Conservation (phyloP, 2,329 filamentous ascomycete species). For the Pyrenochaeta sp. region DNA sequence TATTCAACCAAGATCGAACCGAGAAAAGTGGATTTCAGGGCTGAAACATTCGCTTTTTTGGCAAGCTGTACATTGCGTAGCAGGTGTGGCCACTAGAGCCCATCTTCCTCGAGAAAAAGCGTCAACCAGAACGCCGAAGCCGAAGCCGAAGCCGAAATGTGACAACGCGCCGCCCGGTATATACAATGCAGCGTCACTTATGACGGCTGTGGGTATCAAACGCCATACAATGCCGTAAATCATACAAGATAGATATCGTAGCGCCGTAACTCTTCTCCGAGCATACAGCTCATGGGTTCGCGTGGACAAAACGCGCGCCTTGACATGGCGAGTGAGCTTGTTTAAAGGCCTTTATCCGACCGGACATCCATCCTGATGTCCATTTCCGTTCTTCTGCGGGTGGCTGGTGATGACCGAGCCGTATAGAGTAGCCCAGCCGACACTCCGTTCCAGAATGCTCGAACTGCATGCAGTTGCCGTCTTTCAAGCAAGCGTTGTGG, state of each 20-base stretch:
- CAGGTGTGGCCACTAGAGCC: not conserved
- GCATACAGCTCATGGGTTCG: constrained; percentile 38
- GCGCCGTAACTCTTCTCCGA: constrained; percentile 19
- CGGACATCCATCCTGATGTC: constrained; percentile 45
- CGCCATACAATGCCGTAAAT: constrained; percentile 41
- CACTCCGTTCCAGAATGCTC: constrained; percentile 42
- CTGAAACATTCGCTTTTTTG: not conserved
- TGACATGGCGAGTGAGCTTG: constrained; percentile 38
- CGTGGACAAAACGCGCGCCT: constrained; percentile 45
- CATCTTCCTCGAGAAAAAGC: not conserved
- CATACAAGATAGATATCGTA: constrained; percentile 27
- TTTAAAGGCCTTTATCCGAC: constrained; percentile 41
- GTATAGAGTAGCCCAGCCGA: constrained; percentile 36
- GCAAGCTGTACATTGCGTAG: not conserved
- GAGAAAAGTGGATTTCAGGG: not conserved
- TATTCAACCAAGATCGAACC: not conserved
- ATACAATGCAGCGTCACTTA: constrained; percentile 15
- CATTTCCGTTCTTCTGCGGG: constrained; percentile 31
- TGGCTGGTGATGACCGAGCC: constrained; percentile 37
- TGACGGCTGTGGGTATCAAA: constrained; percentile 42
- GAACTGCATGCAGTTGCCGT: constrained; percentile 44
- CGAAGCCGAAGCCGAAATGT: constrained; percentile 2
- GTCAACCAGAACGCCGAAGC: constrained; percentile 8
- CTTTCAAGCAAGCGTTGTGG: constrained; percentile 36
- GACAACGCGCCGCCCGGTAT: constrained; percentile 12